Percentiles rank a stretch among this genome's conserved stretches.
These are phyloP conservation scores for Leishmania aethiopica DNA, from an alignment of 208 protist species.

Conservation along the genomic window DNA sequence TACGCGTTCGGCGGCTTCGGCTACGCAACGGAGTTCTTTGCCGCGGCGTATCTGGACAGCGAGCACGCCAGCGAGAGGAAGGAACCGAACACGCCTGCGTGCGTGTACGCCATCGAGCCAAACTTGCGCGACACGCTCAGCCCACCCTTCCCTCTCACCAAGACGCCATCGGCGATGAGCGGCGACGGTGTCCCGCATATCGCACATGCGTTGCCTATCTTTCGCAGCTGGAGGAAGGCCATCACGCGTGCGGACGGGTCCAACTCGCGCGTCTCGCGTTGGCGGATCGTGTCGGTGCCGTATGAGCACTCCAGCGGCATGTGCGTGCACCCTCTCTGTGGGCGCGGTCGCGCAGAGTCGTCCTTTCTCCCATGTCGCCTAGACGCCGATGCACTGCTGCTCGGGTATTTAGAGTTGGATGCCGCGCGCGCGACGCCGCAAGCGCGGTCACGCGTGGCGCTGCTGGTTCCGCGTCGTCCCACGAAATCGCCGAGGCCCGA, in stretches of 20 bases:
- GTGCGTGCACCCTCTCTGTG: conserved; percentile 19
- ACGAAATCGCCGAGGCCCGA: not conserved
- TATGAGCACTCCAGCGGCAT: conserved; percentile 3
- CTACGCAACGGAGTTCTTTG: conserved; percentile 8
- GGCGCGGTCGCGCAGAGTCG: conserved; percentile 7
- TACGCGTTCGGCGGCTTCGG: conserved; percentile 12
- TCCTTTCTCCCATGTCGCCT: conserved; percentile 20
- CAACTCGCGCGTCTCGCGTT: conserved; percentile 11
- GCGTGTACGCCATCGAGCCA: conserved; percentile 13
- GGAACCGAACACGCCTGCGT: not conserved
- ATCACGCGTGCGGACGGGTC: conserved; percentile 16
- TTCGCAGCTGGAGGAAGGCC: conserved; percentile 12
- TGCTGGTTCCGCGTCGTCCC: conserved; percentile 8
- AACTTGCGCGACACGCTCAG: not conserved
- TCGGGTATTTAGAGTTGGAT: conserved; percentile 11
- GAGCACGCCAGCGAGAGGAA: conserved; percentile 9
- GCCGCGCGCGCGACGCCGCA: not conserved
- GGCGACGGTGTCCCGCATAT: conserved; percentile 13
- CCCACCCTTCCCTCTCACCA: not conserved
- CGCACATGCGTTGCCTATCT: conserved; percentile 7
- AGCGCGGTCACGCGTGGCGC: conserved; percentile 10
- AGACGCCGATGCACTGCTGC: conserved; percentile 23
- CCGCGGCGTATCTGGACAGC: not conserved
- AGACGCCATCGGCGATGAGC: not conserved
- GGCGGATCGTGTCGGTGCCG: conserved; percentile 19